phyloP scores from a whole-genome alignment of 2,329 filamentous ascomycete genomes.

The Epichloe aotearoae region DNA sequence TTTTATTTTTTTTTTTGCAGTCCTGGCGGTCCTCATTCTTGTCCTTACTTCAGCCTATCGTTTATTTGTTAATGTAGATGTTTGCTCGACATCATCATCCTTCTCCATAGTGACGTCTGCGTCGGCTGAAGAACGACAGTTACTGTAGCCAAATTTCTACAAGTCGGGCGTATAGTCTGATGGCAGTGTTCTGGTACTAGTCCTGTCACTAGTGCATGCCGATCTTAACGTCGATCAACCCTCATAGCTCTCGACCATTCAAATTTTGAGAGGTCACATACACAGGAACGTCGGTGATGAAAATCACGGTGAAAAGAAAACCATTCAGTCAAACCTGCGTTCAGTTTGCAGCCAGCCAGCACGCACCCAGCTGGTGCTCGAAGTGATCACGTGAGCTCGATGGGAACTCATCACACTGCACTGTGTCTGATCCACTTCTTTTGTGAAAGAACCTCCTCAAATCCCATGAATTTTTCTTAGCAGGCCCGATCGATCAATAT shows the following conservation, averaged over 20 bases:
- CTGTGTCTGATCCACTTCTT: conserved; percentile 9
- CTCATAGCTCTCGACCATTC: too few species aligned
- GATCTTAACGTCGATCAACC: not conserved
- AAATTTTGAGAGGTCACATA: not conserved
- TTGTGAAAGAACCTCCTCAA: conserved; percentile 9
- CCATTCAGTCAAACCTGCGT: too few species aligned
- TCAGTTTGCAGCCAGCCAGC: too few species aligned
- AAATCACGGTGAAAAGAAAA: too few species aligned
- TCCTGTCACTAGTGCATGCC: not conserved
- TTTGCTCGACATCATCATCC: not conserved
- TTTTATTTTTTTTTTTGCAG: not conserved
- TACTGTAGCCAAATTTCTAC: too few species aligned
- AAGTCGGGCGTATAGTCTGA: too few species aligned
- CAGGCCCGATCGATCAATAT: not conserved
- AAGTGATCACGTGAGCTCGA: conserved; percentile 9
- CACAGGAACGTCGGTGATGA: not conserved
- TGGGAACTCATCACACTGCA: not conserved
- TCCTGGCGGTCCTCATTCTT: not conserved
- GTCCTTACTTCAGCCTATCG: not conserved
- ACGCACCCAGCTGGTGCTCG: not conserved
- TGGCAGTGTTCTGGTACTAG: not conserved
- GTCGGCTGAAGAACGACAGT: too few species aligned
- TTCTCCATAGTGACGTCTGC: too few species aligned
- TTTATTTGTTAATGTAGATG: conserved; percentile 3
- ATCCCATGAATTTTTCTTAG: conserved; percentile 3